phyloP scores from a whole-genome alignment of 495 filamentous ascomycete genomes.

The Aspergillus campestris region DNA sequence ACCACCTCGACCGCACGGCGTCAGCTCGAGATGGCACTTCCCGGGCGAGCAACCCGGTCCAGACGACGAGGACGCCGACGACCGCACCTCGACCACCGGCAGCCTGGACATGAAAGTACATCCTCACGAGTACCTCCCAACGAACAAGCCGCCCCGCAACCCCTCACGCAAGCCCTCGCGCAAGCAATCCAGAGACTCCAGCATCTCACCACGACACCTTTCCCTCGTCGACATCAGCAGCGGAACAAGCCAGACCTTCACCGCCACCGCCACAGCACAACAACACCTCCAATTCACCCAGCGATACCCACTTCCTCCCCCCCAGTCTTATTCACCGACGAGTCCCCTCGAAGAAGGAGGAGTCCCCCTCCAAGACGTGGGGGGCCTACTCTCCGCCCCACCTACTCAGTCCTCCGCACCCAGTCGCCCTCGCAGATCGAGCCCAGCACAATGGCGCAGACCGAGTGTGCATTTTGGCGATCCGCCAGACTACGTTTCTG shows the following conservation, averaged over 20 bases:
- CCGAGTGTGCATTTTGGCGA: conserved; percentile 19
- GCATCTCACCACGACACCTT: conserved; percentile 43
- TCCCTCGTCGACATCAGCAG: conserved; percentile 64
- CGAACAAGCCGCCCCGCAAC: conserved; percentile 17
- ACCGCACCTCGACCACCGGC: conserved; percentile 19
- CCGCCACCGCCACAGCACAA: conserved; percentile 8
- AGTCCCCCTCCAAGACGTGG: conserved; percentile 50
- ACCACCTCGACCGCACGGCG: conserved; percentile 16
- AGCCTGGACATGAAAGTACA: conserved; percentile 29
- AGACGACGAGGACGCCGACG: conserved; percentile 11
- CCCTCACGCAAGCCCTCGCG: neutral
- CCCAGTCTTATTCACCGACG: neutral
- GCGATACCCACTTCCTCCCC: neutral
- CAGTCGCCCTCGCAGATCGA: conserved; percentile 5
- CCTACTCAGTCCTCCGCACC: conserved; percentile 5
- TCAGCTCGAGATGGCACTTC: conserved; percentile 30
- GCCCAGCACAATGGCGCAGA: conserved; percentile 1
- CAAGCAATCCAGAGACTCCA: neutral
- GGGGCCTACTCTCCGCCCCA: conserved; percentile 37
- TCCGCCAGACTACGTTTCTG: conserved; percentile 5
- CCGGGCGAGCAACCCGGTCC: conserved; percentile 6
- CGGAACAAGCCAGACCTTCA: conserved; percentile 39
- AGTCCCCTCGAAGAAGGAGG: conserved; percentile 36
- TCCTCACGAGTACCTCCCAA: conserved; percentile 31
- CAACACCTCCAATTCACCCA: conserved; percentile 2